Evolutionary conservation across 2,329 filamentous ascomycete species (phyloP), one percentile per base, ranked within the genome.

Genomic region (Phoma herbarum): DNA sequence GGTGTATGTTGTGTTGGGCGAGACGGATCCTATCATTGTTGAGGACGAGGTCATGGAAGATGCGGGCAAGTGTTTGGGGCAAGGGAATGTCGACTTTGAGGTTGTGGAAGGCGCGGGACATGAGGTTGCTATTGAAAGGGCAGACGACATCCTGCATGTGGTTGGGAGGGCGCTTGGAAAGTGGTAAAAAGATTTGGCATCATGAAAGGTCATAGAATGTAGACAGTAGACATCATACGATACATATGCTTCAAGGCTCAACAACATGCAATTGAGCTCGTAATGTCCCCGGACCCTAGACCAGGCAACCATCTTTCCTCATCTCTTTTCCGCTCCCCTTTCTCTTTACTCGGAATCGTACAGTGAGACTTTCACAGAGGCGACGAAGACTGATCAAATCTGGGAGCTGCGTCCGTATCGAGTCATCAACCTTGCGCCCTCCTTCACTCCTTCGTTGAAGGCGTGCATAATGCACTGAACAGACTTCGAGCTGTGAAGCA

Each of bases 21-120:
- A 83, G 59, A 80, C 82, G 43, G 91, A 95, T 74, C 79, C 84
- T 0, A 85, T 93, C 22, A 85, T 93, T 41, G 77, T 88, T n/a
- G 82, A 82, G 54, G 82, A 87, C 8, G 89, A 93, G 77, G 77
- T 88, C 23, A 77, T 85, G 1, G 82, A 85, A 43, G 90, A 93
- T 74, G 86, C 85, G 2, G 80, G 76, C 10, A 77, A 77, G 82
- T 84, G 14, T 74, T 92, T 22, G 87, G 88, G 2, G 76, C 79
- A 23, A 71, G 76, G 16, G n/a, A 86, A 88, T 55, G 82, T 89
- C 3, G 80, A 85, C 56, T 82, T 88, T 48, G 78, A 82, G 41
- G 77, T 85, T 23, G 68, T 91, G 16, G 42, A 66, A 18, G 81
- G 85, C 23, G 88, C 85, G 4, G 90, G 89, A 0, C 90, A 93